Evolutionary conservation across 306 rosid genomes (phyloP).

Genomic region (Prunus mira): DNA sequence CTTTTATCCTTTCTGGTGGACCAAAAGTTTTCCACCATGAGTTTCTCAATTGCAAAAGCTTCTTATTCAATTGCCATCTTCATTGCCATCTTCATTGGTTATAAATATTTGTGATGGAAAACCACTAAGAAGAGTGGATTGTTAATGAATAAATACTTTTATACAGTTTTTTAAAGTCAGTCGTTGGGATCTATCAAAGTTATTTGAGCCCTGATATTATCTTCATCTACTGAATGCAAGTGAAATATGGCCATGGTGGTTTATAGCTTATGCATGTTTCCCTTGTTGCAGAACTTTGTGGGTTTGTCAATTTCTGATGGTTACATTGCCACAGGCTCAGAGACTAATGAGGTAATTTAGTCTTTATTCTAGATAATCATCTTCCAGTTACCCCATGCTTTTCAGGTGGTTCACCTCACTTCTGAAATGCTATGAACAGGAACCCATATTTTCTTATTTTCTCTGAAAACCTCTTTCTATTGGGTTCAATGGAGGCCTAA

Average conservation of each 20-base stretch:
- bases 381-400: not conserved
- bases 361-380: not conserved
- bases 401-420: not conserved
- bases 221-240: not conserved
- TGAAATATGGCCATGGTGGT: not conserved
- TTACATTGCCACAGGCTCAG: constrained; percentile 97
- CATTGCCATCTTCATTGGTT: not conserved
- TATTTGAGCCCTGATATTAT: not conserved
- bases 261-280: constrained; percentile 25
- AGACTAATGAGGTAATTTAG: constrained; percentile 86
- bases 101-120: not conserved
- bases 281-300: constrained; percentile 80
- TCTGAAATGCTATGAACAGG: not conserved
- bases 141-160: not conserved
- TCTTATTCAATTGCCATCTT: not conserved
- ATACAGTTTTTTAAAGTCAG: not conserved
- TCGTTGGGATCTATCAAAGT: not conserved
- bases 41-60: not conserved
- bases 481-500: not conserved
- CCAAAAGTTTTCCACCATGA: not conserved
- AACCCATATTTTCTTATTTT: not conserved
- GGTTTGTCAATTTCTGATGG: constrained; percentile 93
- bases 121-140: not conserved
- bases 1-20: not conserved
- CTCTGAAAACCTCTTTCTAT: no score